Evolutionary conservation across 805 yeast species (phyloP), one percentile per base, ranked within the genome.

Genomic region (Wickerhamomyces bovis): DNA sequence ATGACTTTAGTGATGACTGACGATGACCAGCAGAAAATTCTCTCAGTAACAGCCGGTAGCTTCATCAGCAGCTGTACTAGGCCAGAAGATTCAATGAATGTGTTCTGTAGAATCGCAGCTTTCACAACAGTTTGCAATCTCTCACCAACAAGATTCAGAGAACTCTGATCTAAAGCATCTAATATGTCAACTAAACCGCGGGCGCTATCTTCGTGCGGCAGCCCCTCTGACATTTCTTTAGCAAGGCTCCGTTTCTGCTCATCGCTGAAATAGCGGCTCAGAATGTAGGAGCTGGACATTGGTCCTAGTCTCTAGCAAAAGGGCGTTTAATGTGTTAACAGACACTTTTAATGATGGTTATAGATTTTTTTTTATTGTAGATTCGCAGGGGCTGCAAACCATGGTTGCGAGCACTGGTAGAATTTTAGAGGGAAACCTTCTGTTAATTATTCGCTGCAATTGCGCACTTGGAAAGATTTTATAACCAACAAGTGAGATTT

Each of bases 141-240:
- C n/a, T 33, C 46, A 13, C 44, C 44, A 41, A 52, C 42, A 2
- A 18, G 25, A 4, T 42, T 40, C 9, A 39, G 12, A 1, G 48
- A 39, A 1, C 20, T 39, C 11, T 36, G 26, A 21, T 48, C 48
- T 1, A 53, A 40, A 8, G 40, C 44, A 10, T 46, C 48, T 4
- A 53, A 13, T 15, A 54, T 31, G 20, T 39, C 46, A 18, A 41
- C n/a, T 3, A 54, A 41, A 7, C 53, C 55, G 3, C 22, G 21
- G 12, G 48, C 38, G 33, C 41, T 54, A 11, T 45, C 45, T 13
- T 31, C 21, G 18, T 35, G 36, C 7, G 28, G 28, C 20, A 54
- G 42, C 20, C 43, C 43, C 12, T 31, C 16, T 4, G 51, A 43
- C 21, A 52, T 36, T 15, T 52, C 51, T 3, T 26, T 13, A 1